Evolutionary conservation across 2,329 filamentous ascomycete species (phyloP).

Genomic region (Phymatotrichopsis omnivora): DNA sequence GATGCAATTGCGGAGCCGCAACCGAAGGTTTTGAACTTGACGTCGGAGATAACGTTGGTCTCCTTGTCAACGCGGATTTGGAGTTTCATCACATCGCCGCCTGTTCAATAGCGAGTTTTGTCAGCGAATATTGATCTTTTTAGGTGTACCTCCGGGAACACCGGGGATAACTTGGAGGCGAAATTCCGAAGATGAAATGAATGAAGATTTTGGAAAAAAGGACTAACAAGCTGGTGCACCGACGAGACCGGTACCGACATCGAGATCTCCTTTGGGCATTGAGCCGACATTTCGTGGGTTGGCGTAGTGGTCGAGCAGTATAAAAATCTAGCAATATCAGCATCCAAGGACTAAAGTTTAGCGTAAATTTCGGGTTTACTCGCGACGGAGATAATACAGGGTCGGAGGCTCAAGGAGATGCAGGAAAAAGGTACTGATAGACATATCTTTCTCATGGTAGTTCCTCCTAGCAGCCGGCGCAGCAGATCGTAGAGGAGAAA

Average conservation of each 20-base stretch:
- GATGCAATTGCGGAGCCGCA: conserved; percentile 92
- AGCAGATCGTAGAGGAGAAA: too few species aligned
- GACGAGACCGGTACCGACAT: conserved; percentile 86
- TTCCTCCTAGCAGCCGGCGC: conserved; percentile 13
- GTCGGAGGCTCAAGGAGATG: not conserved
- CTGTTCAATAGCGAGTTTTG: conserved; percentile 11
- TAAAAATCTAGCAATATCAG: conserved; percentile 20
- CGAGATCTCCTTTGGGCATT: conserved; percentile 65
- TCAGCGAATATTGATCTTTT: conserved; percentile 7
- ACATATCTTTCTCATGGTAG: conserved; percentile 34
- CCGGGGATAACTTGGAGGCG: not conserved
- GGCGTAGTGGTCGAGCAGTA: conserved; percentile 69
- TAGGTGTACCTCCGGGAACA: not conserved
- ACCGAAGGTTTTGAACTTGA: conserved; percentile 97
- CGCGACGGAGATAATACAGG: too few species aligned
- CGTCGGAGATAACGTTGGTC: conserved; percentile 80
- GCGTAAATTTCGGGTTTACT: too few species aligned
- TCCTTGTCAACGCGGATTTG: conserved; percentile 86
- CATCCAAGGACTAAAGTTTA: not conserved
- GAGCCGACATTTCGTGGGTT: conserved; percentile 68
- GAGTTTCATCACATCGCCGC: conserved; percentile 84
- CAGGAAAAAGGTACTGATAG: not conserved
- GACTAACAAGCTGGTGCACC: conserved; percentile 64
- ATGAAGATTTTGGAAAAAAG: not conserved
- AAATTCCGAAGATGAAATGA: not conserved